Percentiles rank a stretch among this genome's conserved stretches.
phyloP scores from a whole-genome alignment of 2,329 filamentous ascomycete species.

The Pestalotiopsis sp. region DNA sequence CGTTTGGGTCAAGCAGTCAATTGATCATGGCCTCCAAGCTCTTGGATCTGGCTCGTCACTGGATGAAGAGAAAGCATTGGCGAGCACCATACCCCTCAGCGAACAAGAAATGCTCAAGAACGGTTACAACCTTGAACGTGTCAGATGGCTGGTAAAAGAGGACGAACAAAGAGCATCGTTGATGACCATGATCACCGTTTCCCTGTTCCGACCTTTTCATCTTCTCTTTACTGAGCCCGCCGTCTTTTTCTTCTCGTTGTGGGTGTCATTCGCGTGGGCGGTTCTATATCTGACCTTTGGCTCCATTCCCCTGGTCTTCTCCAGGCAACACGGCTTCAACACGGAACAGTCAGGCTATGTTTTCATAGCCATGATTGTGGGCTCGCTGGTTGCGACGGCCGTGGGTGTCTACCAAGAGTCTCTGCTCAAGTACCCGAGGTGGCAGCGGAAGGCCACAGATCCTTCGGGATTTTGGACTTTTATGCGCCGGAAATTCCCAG shows the following conservation, averaged over 20 bases:
- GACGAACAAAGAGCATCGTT: constrained; percentile 77
- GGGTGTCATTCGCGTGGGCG: constrained; percentile 89
- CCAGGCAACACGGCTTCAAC: constrained; percentile 67
- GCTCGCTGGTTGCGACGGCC: constrained; percentile 65
- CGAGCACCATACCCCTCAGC: neutral
- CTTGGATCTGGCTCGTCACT: neutral
- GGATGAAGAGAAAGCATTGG: constrained; percentile 19
- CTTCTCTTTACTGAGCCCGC: constrained; percentile 76
- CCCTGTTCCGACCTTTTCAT: constrained; percentile 77
- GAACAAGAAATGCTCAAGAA: neutral
- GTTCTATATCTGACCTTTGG: constrained; percentile 85
- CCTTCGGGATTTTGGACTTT: constrained; percentile 45
- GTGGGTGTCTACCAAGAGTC: constrained; percentile 74
- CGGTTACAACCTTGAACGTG: constrained; percentile 45
- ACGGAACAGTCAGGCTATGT: constrained; percentile 70
- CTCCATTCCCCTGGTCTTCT: constrained; percentile 79
- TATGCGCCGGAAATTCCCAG: constrained; percentile 48
- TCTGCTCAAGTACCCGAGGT: constrained; percentile 53
- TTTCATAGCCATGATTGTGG: constrained; percentile 74
- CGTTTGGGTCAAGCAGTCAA: constrained; percentile 34
- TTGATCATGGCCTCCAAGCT: neutral
- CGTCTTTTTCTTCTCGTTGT: constrained; percentile 85
- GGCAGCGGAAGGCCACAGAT: constrained; percentile 31
- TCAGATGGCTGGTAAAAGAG: constrained; percentile 79
- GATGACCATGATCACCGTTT: constrained; percentile 70